Evolutionary conservation across 805 yeast genomes (phyloP).

Genomic region (Ogataea pignaliae): DNA sequence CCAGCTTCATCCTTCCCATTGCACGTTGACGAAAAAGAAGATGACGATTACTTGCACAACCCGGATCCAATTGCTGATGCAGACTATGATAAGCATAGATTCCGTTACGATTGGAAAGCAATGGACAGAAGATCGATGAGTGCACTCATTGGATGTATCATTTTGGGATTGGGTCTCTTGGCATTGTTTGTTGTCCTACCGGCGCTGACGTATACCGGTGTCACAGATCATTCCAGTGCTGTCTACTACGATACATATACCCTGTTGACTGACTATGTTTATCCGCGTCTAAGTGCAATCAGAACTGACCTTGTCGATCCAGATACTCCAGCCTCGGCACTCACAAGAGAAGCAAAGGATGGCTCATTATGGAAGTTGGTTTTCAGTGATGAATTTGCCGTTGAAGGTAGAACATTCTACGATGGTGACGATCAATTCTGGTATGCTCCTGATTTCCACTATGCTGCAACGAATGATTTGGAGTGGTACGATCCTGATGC

Average conservation of each 20-base stretch:
- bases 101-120: constrained; percentile 56
- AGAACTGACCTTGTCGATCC: constrained; percentile 61
- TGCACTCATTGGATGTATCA: constrained; percentile 58
- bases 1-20: constrained; percentile 92
- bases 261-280: constrained; percentile 49
- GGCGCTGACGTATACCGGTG: constrained; percentile 78
- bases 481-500: constrained; percentile 92
- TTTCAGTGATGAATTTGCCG: constrained; percentile 82
- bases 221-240: constrained; percentile 27
- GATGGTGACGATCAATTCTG: constrained; percentile 81
- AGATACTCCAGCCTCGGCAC: constrained; percentile 55
- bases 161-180: constrained; percentile 55
- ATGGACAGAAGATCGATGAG: constrained; percentile 60
- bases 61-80: constrained; percentile 96
- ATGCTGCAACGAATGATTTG: constrained; percentile 74
- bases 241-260: constrained; percentile 30
- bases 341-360: constrained; percentile 46
- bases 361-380: constrained; percentile 74
- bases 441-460: constrained; percentile 70
- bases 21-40: constrained; percentile 87
- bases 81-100: constrained; percentile 67
- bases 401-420: constrained; percentile 76
- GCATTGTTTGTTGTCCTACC: constrained; percentile 78
- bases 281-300: constrained; percentile 54
- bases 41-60: constrained; percentile 91